Evolutionary conservation across 116 monocot species (phyloP), one percentile per base, ranked within the genome.

Genomic region (Dioscorea cayenensis): DNA sequence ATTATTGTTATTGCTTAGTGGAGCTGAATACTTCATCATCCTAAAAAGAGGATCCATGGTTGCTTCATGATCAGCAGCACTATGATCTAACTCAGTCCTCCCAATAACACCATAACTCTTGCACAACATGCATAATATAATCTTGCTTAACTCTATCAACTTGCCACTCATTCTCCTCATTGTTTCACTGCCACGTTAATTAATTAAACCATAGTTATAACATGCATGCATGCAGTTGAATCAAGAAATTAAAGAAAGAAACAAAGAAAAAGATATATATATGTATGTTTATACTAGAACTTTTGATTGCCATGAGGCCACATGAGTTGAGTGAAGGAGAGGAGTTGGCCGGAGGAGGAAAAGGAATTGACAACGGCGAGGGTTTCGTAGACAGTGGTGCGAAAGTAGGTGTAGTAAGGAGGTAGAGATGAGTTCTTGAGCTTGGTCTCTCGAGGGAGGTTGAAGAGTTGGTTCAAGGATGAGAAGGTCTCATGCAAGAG

Each of bases 21-120:
- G 58, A 58, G 58, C 58, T 58, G 58, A 58, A n/a, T 58, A 58
- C n/a, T 58, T 14, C 14, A 58, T 58, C 58, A 58, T 58, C n/a
- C 58, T 58, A 2, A 58, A 58, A 14, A n/a, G 19, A 4, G n/a
- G 1, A n/a, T 58, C 58, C 16, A 58, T n/a, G n/a, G 9, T 58
- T 14, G 13, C 58, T 18, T n/a, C 58, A 25, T 25, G 1, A 25
- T 25, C 25, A 25, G 25, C 25, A 25, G 25, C 25, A 25, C 25
- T 25, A 25, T 25, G 25, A 25, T 25, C 25, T 25, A 25, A 25
- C 25, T 25, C 25, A 25, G 25, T 25, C 25, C 1, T 25, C 25
- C 25, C 25, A 25, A 25, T 0, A 14, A 58, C 12, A 14, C 58
- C 19, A n/a, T 58, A 58, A n/a, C 58, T 58, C 9, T 58, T n/a